A percentile compares a stretch with the other conserved stretches of the same genome.
Evolutionary conservation across 139 green algal species (phyloP).

Genomic region (Coelastrella sp.): DNA sequence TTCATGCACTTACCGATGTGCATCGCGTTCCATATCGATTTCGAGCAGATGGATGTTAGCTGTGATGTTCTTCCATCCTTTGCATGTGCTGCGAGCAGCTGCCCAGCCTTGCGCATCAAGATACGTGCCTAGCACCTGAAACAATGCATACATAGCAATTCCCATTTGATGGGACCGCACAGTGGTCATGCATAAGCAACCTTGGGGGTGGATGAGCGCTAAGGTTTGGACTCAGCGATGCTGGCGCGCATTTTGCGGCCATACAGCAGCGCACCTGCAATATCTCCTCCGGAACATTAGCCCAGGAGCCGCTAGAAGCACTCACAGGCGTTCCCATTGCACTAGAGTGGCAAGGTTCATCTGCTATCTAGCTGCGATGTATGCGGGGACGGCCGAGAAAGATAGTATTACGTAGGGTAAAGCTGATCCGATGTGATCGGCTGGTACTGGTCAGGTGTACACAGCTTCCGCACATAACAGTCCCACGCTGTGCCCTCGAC

Average conservation of each 20-base stretch:
- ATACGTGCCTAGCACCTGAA: not conserved
- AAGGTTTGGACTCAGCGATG: not conserved
- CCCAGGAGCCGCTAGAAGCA: not conserved
- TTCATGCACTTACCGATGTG: slow-evolving; percentile 3
- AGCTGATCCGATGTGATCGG: no score
- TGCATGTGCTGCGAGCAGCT: slow-evolving; percentile 7
- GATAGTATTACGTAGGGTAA: not conserved
- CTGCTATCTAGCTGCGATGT: not conserved
- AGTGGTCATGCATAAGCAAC: not conserved
- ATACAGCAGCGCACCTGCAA: not conserved
- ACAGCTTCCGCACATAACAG: not conserved
- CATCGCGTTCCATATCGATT: slow-evolving; percentile 34
- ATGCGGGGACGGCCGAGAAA: not conserved
- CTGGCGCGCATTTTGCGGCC: no score
- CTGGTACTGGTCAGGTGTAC: not conserved
- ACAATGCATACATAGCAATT: not conserved
- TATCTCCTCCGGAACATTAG: slow-evolving; percentile 7
- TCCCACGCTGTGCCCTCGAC: not conserved
- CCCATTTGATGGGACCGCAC: no score
- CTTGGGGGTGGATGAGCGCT: not conserved
- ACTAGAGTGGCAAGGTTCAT: not conserved
- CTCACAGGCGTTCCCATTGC: not conserved
- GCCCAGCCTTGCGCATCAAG: slow-evolving; percentile 27
- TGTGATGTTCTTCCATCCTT: slow-evolving; percentile 31
- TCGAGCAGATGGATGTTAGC: slow-evolving; percentile 19